A percentile compares a stretch with the other conserved stretches of the same genome.
Evolutionary conservation across 208 protist genomes (phyloP).

Genomic region (Willaertia magna): DNA sequence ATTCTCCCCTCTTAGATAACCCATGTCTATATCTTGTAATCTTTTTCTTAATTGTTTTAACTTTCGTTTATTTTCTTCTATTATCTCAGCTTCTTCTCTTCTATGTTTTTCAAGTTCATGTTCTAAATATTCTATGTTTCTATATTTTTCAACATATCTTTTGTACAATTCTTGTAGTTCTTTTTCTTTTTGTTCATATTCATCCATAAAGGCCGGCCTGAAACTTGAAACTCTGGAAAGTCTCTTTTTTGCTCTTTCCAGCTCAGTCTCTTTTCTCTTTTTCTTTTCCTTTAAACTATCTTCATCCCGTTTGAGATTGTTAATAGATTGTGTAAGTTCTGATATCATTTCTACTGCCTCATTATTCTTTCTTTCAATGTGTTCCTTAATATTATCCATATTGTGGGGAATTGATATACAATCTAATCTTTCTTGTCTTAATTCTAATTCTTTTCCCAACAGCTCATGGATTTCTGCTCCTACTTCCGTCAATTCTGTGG

Average conservation of each 20-base stretch:
- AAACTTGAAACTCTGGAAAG: constrained; percentile 65
- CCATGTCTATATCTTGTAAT: background rate
- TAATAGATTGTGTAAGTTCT: constrained; percentile 52
- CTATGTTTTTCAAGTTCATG: constrained; percentile 41
- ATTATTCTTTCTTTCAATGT: constrained; percentile 48
- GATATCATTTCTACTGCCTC: background rate
- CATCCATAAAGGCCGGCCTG: constrained; percentile 75
- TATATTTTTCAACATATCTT: constrained; percentile 75
- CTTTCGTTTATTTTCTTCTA: background rate
- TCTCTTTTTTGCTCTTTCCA: constrained; percentile 76
- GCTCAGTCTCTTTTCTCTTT: constrained; percentile 79
- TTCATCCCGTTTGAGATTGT: constrained; percentile 66
- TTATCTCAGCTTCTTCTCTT: constrained; percentile 13
- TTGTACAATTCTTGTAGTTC: constrained; percentile 74
- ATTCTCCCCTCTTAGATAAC: background rate
- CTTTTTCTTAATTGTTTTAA: background rate
- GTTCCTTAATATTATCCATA: constrained; percentile 32
- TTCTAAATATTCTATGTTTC: constrained; percentile 81
- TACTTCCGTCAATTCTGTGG: constrained; percentile 63
- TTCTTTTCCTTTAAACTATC: constrained; percentile 80
- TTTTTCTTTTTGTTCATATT: constrained; percentile 76
- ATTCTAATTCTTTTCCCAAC: constrained; percentile 56
- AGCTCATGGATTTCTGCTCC: constrained; percentile 70
- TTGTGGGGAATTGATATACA: constrained; percentile 11
- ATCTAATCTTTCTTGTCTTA: constrained; percentile 23